Evolutionary conservation across 495 filamentous ascomycete species (phyloP).

Genomic region (Lophium mytilinum): DNA sequence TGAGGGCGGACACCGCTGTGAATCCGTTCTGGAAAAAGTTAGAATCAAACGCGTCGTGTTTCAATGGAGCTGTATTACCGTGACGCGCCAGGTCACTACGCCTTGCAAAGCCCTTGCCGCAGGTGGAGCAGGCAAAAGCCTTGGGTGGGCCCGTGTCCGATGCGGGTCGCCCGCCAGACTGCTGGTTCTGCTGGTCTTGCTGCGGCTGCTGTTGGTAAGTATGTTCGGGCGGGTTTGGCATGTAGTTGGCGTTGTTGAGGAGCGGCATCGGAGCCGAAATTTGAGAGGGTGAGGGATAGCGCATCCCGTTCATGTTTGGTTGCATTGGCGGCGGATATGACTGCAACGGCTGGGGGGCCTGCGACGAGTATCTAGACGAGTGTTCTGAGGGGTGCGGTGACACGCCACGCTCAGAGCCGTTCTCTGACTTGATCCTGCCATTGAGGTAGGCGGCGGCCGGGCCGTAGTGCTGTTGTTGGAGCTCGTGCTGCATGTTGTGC

Average conservation of each 20-base stretch:
- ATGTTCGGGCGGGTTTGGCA: conserved; percentile 31
- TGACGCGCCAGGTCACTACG: conserved; percentile 92
- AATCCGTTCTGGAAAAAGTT: conserved; percentile 67
- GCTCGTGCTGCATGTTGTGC: conserved; percentile 28
- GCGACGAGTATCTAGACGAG: conserved; percentile 50
- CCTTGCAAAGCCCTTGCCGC: conserved; percentile 85
- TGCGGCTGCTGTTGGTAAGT: conserved; percentile 30
- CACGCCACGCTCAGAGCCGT: conserved; percentile 57
- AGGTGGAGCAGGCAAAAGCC: conserved; percentile 85
- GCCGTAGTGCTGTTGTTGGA: conserved; percentile 26
- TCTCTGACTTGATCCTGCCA: conserved; percentile 43
- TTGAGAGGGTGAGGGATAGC: conserved; percentile 48
- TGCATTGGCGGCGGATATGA: conserved; percentile 29
- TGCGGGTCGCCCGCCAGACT: conserved; percentile 30
- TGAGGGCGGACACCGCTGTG: conserved; percentile 89
- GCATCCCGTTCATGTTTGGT: conserved; percentile 39
- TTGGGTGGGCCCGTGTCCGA: conserved; percentile 53
- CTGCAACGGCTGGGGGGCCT: conserved; percentile 43
- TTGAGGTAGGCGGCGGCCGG: conserved; percentile 30
- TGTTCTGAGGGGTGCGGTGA: conserved; percentile 66
- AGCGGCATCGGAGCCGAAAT: conserved; percentile 52
- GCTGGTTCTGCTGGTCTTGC: conserved; percentile 31
- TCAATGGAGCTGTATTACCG: conserved; percentile 47
- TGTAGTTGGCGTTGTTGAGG: conserved; percentile 37
- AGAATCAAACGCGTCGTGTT: neutral